Percentiles rank a stretch among this genome's conserved stretches.
Evolutionary conservation across 306 rosid genomes (phyloP).

Genomic region (Canavalia gladiata): DNA sequence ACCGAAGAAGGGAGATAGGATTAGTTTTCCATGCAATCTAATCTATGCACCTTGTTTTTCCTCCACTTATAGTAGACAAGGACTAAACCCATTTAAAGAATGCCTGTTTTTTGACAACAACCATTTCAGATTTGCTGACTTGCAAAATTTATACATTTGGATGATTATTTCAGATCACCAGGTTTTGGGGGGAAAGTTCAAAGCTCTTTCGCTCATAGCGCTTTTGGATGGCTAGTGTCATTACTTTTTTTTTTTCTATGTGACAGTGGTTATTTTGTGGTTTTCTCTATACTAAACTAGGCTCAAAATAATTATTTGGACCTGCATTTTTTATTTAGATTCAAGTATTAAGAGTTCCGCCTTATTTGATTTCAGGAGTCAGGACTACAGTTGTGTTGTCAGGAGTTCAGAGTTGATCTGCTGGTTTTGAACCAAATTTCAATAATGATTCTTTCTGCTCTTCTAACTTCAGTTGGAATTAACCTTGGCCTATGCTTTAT

Average conservation of each 20-base stretch:
- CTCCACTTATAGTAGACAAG: too few species aligned
- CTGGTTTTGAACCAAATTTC: conserved; percentile 46
- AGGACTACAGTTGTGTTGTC: conserved; percentile 37
- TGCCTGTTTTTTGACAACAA: background rate
- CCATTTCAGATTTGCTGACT: background rate
- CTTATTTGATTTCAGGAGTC: conserved; percentile 42
- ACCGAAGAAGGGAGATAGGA: background rate
- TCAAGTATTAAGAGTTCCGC: conserved; percentile 38
- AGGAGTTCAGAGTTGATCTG: conserved; percentile 39
- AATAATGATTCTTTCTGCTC: conserved; percentile 76
- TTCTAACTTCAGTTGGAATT: conserved; percentile 84
- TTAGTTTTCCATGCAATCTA: background rate
- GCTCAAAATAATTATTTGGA: background rate
- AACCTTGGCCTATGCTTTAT: conserved; percentile 74
- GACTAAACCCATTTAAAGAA: background rate
- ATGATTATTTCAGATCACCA: background rate
- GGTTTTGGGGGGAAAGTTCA: background rate
- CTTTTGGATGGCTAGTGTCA: background rate
- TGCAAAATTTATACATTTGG: background rate
- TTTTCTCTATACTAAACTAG: background rate
- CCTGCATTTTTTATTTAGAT: conserved; percentile 23
- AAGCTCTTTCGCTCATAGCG: background rate
- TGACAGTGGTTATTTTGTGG: background rate
- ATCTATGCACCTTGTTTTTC: too few species aligned
- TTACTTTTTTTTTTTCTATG: background rate